Percentiles rank a stretch among this genome's conserved stretches.
These are phyloP conservation scores for Ascocoryne sarcoides DNA, from an alignment of 2,329 filamentous ascomycete genomes.

Conservation along the genomic window DNA sequence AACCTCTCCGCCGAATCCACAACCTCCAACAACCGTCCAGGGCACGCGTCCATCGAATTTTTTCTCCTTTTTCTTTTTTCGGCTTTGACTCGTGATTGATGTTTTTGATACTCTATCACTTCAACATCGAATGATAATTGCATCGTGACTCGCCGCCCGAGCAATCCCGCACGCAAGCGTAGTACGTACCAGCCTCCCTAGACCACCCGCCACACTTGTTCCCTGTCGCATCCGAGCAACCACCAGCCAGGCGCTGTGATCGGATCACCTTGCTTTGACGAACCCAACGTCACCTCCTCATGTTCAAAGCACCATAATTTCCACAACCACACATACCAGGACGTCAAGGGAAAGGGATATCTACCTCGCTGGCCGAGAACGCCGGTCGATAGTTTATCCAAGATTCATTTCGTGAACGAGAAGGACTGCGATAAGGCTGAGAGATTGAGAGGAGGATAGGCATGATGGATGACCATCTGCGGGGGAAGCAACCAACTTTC, in stretches of 20 bases:
- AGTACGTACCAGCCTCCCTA: background rate
- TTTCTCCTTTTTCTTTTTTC: too few species aligned
- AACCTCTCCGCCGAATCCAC: too few species aligned
- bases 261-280: background rate
- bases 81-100: too few species aligned
- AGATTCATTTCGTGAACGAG: too few species aligned
- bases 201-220: background rate
- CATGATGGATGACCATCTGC: constrained; percentile 18
- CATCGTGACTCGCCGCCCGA: background rate
- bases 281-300: background rate
- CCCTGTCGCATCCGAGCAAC: background rate
- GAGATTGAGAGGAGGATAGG: too few species aligned
- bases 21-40: too few species aligned
- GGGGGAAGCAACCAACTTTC: constrained; percentile 16
- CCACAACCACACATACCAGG: background rate
- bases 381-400: too few species aligned
- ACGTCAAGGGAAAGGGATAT: too few species aligned
- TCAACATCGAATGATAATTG: constrained; percentile 1
- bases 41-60: too few species aligned
- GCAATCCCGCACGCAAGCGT: background rate
- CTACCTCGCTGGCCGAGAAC: too few species aligned
- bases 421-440: too few species aligned
- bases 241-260: background rate
- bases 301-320: background rate
- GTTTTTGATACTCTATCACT: too few species aligned